phyloP scores from a whole-genome alignment of 345 rosid genomes.

The rapeseed (Brassica napus) region Da-Ae NC_063446.1:30001-30500 shows the following conservation, averaged over 20 bases:
- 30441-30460: slow-evolving; percentile 69
- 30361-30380: slow-evolving; percentile 85
- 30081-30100: not conserved
- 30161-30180: not conserved
- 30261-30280: not conserved
- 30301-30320: slow-evolving; percentile 8
- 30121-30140: not conserved
- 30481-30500: not conserved
- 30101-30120: not conserved
- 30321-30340: slow-evolving; percentile 11
- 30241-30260: slow-evolving; percentile 28
- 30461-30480: not conserved
- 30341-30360: slow-evolving; percentile 52
- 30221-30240: slow-evolving; percentile 18
- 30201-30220: slow-evolving; percentile 25
- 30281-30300: slow-evolving; percentile 1
- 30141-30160: slow-evolving; percentile 22
- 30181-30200: not conserved
- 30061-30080: not conserved
- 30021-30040: no score
- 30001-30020: no score
- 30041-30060: no score
- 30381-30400: slow-evolving; percentile 43
- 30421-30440: slow-evolving; percentile 72
- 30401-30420: slow-evolving; percentile 51